phyloP scores from a whole-genome alignment of 1,284 basidiomycete species.

The Melampsora americana region DNA sequence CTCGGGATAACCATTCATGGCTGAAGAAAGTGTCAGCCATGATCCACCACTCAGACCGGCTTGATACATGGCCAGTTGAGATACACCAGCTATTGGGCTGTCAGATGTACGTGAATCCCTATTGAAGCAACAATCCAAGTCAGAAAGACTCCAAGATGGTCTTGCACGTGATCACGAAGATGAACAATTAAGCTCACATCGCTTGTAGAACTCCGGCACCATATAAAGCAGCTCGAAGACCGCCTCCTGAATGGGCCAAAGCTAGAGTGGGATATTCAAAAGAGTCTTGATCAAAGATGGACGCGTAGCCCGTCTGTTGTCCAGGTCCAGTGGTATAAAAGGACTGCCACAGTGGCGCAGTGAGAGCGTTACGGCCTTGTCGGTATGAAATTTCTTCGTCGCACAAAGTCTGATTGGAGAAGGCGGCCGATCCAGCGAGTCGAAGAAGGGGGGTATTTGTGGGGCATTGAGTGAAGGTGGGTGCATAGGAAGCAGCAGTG shows the following conservation, averaged over 20 bases:
- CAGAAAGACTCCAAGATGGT: not conserved
- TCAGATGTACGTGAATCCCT: conserved; percentile 21
- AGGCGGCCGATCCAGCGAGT: conserved; percentile 1
- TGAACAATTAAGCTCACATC: conserved; percentile 6
- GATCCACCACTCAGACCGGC: conserved; percentile 52
- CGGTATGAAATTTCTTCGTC: conserved; percentile 11
- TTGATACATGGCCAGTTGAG: conserved; percentile 52
- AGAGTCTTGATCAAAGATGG: not conserved
- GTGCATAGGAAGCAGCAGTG: conserved; percentile 14
- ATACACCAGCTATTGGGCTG: conserved; percentile 49
- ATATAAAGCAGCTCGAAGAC: conserved; percentile 24
- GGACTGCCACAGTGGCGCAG: conserved; percentile 9
- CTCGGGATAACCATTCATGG: conserved; percentile 50
- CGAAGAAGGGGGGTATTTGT: conserved; percentile 9
- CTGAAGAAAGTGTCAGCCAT: conserved; percentile 50
- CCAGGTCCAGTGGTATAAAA: conserved; percentile 21
- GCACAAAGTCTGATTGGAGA: conserved; percentile 18
- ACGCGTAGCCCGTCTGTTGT: conserved; percentile 6
- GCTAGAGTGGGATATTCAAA: conserved; percentile 23
- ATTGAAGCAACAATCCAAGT: not conserved
- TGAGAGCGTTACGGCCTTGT: conserved; percentile 2
- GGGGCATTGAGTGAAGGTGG: conserved; percentile 12
- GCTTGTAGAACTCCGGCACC: conserved; percentile 33
- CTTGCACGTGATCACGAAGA: not conserved
- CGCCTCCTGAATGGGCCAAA: conserved; percentile 33